Base-by-base conservation (phyloP, 306 rosid species). In the Ammopiptanthus mongolicus region DNA sequence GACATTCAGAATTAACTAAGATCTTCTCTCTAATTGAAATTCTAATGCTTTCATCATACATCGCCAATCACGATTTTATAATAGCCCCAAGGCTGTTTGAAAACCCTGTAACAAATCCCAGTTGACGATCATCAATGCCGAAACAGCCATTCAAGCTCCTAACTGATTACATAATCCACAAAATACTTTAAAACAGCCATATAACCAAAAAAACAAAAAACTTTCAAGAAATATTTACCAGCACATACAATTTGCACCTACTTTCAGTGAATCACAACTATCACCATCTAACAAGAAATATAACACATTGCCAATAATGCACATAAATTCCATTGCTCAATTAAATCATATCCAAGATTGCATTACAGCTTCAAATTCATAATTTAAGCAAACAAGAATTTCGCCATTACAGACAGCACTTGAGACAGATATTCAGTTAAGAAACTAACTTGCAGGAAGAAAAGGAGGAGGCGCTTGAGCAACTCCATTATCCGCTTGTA, bases 361-460 rank as follows among this genome's bases (percentile, higher is more conserved):
- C 3, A 60, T 25, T 23, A 18, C 58, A 74, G 2, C 15, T 57
- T 22, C 19, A 46, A 57, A 73, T 58, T 9, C 80, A 68, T 55
- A n/a, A 28, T 34, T 22, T 31, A 41, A 53, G 42, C 53, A 34
- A 57, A 46, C 60, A 42, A 62, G 23, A 23, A 81, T 50, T 64
- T 55, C 34, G 70, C 62, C 13, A 2, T 39, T 42, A 61, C 12
- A 62, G 2, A 39, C 74, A 34, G 59, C 51, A 65, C 14, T 65
- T 1, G 9, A 44, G 31, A 56, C 13, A 59, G 60, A 6, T 31
- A 33, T 31, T 7, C 33, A 53, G 59, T 31, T 17, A 25, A 42
- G 67, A 73, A 81, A 86, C 99, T 82, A 83, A 95, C 99, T 92
- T 66, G 87, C 60, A 1, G 93, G 90, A 55, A 55, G 86, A 48